Evolutionary conservation across 768 basidiomycete genomes (phyloP).

Genomic region (Lentinula sp.): DNA sequence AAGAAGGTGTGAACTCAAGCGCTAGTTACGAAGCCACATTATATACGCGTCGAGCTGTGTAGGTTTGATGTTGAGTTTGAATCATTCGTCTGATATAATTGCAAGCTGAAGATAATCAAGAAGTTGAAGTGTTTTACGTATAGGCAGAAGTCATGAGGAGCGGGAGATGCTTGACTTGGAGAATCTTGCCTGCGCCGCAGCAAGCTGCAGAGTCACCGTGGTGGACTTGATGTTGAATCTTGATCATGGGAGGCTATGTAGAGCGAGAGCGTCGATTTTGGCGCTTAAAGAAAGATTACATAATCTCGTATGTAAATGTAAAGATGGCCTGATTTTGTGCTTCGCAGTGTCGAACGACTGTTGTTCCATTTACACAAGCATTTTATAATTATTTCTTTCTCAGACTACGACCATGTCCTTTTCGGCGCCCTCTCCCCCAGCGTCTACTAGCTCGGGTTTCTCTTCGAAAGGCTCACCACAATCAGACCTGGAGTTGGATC

Average conservation of each 20-base stretch:
- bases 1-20: neutral
- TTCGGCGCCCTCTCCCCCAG: conserved; percentile 5
- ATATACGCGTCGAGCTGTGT: neutral
- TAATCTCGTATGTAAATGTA: neutral
- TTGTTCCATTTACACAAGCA: neutral
- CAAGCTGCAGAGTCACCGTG: too few species aligned
- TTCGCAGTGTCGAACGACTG: neutral
- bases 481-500: conserved; percentile 44
- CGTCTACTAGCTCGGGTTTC: conserved; percentile 2
- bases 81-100: neutral
- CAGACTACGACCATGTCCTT: conserved; percentile 4
- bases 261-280: too few species aligned
- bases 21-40: neutral
- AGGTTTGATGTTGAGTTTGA: neutral
- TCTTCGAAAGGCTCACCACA: conserved; percentile 12
- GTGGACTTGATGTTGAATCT: too few species aligned
- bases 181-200: too few species aligned
- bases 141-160: too few species aligned
- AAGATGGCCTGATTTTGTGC: neutral
- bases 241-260: too few species aligned
- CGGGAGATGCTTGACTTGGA: too few species aligned
- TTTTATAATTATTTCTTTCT: neutral
- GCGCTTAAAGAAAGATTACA: neutral
- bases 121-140: neutral
- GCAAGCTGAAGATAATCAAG: too few species aligned